Conservation (phyloP, 495 filamentous ascomycete genomes). For the Tricharina praecox region DNA sequence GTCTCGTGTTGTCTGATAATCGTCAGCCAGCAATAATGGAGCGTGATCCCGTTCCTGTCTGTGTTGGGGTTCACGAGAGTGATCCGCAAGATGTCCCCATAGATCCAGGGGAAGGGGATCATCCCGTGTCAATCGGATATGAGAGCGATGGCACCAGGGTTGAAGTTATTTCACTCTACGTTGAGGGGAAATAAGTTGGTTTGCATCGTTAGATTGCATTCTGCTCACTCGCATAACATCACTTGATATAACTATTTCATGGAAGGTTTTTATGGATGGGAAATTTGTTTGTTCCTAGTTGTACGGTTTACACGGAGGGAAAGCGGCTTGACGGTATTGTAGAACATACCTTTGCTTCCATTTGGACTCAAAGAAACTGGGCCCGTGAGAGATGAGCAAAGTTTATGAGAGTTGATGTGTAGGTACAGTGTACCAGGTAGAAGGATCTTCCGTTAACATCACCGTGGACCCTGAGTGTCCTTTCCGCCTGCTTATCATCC, state of each 20-base stretch:
- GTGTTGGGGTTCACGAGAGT: neutral
- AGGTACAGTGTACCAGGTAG: neutral
- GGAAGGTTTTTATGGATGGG: neutral
- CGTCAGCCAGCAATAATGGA: neutral
- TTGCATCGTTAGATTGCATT: neutral
- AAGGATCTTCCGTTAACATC: neutral
- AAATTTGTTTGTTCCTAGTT: neutral
- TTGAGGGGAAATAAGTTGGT: neutral
- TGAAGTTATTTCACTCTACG: neutral
- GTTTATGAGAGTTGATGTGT: neutral
- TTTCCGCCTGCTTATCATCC: too few relatives aligned
- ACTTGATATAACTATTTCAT: neutral
- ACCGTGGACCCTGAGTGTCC: neutral
- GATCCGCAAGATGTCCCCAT: neutral
- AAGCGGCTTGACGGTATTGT: neutral
- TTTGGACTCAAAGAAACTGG: neutral
- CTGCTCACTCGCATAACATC: too few relatives aligned
- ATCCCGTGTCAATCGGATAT: neutral
- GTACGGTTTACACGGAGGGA: neutral
- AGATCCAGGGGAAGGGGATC: neutral
- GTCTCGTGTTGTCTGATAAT: neutral
- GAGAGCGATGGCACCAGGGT: neutral
- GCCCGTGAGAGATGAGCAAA: neutral
- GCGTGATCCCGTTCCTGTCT: neutral
- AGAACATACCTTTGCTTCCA: neutral